A percentile compares a stretch with the other conserved stretches of the same genome.
These are phyloP conservation scores for Lachancea nothofagi DNA, from an alignment of 805 yeast genomes.

Conservation along the genomic window DNA sequence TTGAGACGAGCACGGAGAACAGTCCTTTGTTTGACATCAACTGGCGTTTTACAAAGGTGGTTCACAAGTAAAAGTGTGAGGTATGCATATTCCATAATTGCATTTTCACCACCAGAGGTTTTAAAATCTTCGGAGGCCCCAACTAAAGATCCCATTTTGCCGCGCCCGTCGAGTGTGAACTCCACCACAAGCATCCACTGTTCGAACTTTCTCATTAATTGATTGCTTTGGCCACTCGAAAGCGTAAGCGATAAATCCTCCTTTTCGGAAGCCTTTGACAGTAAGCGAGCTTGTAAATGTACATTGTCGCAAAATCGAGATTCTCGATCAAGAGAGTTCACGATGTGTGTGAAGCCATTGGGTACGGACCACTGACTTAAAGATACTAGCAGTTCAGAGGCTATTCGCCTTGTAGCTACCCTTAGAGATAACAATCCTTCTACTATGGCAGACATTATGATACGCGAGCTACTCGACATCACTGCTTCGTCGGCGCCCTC, in stretches of 20 bases:
- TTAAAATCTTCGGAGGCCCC: conserved; percentile 86
- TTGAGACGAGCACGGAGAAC: conserved; percentile 30
- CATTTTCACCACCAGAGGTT: conserved; percentile 38
- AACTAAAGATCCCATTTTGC: conserved; percentile 83
- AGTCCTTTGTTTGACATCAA: conserved; percentile 29
- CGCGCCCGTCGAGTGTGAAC: conserved; percentile 74
- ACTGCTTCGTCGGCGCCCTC: conserved; percentile 55
- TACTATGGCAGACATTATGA: conserved; percentile 54
- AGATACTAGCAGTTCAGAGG: conserved; percentile 68
- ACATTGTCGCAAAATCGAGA: conserved; percentile 27
- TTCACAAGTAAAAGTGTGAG: conserved; percentile 31
- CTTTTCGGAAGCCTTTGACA: conserved; percentile 1
- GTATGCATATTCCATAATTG: conserved; percentile 32
- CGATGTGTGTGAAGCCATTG: conserved; percentile 41
- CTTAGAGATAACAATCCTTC: conserved; percentile 72
- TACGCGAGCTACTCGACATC: conserved; percentile 31
- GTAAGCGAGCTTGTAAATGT: conserved; percentile 24
- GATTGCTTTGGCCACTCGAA: neutral
- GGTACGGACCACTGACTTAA: conserved; percentile 43
- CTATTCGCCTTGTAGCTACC: conserved; percentile 67
- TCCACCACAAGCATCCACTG: conserved; percentile 67
- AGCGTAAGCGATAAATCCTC: neutral
- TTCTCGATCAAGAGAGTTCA: conserved; percentile 38
- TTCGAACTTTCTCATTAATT: conserved; percentile 47
- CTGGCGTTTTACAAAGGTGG: conserved; percentile 27